Evolutionary conservation across 2,329 filamentous ascomycete genomes (phyloP), one percentile per base, ranked within the genome.

Genomic region (Phoma sp.): DNA sequence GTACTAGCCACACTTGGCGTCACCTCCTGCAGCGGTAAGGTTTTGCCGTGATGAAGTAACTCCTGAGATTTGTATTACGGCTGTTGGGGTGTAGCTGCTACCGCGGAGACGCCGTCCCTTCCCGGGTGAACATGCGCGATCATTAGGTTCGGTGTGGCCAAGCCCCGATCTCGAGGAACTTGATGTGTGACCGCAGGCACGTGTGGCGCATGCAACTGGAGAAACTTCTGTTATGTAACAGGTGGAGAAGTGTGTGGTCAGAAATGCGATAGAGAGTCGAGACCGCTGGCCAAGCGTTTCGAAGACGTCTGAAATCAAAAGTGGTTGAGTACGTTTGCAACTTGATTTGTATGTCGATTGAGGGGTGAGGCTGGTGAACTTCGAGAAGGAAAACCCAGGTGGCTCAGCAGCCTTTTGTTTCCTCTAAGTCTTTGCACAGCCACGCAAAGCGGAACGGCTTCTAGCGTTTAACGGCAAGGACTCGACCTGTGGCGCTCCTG

Each of bases 331-430:
- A 18, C 20, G 50, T 30, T 5, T 39, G 33, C 51, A 30, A 21
- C 10, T 38, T 23, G 33, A 11, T 23, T 34, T 30, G 20, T 33
- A 21, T 45, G 34, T 43, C 20, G 26, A 39, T 10, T 18, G 38
- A 29, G 25, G 14, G 29, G 18, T 54, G 51, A 46, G 46, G 34
- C 46, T 54, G 40, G 46, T 40, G 40, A 15, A 40, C 30, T 45
- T 34, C 20, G 12, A 47, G 29, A 32, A 21, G n/a, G 18, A 29
- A 36, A 21, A 17, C 36, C 11, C 14, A 29, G 40, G 51, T 54
- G 45, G 45, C 51, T 54, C 39, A 48, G n/a, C 21, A 46, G 51
- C 51, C 17, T 54, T 54, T 45, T 54, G 51, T 54, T 42, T 36
- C 18, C 29, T 33, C 40, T 34, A 40, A 17, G 11, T 40, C 15